Base-by-base conservation (phyloP, 73 alveolate species). In the Paramecium caudatum region DNA sequence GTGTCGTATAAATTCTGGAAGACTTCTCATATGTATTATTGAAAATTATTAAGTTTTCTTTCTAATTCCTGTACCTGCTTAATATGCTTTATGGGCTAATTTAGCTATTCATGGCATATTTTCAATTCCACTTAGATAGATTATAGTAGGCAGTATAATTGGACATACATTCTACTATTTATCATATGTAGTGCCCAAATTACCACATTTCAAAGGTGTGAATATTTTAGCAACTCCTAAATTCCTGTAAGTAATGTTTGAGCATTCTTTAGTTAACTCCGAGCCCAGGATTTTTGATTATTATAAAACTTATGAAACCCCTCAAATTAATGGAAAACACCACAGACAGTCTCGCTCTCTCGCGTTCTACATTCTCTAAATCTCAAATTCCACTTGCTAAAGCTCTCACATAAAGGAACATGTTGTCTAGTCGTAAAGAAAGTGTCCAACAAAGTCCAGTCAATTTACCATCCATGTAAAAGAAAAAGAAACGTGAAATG, bases 111-210 rank as follows among this genome's bases (percentile, higher is more conserved):
- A 74, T 25, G 43, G 36, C 2, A 17, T 41, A 3, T 6, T 37
- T 39, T 63, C 69, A 4, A 74, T 43, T 17, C 19, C 88, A 3
- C 16, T 74, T 3, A n/a, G 32, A 41, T 37, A 63, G 0, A 74
- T 39, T 74, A 21, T 74, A 17, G 43, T 74, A 4, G 88, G 88
- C 7, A 68, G 45, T 15, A 3, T 74, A 15, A 39, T 74, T 13
- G 70, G 88, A 3, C 88, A 74, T 15, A 74, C 88, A 0, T 74
- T 39, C 43, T 74, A 74, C 30, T 74, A 74, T 45, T 74, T 74
- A 9, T 25, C 88, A 4, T 37, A 37, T 9, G 43, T 74, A 41
- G 69, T 74, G 16, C 88, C 88, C 4, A 74, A 74, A 74, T 43
- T 74, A 74, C 88, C 88, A 3, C 55, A 10, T 5, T 74, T 74